These are phyloP conservation scores for Medicago arabica DNA, from an alignment of 306 rosid species.

Conservation along the genomic window DNA sequence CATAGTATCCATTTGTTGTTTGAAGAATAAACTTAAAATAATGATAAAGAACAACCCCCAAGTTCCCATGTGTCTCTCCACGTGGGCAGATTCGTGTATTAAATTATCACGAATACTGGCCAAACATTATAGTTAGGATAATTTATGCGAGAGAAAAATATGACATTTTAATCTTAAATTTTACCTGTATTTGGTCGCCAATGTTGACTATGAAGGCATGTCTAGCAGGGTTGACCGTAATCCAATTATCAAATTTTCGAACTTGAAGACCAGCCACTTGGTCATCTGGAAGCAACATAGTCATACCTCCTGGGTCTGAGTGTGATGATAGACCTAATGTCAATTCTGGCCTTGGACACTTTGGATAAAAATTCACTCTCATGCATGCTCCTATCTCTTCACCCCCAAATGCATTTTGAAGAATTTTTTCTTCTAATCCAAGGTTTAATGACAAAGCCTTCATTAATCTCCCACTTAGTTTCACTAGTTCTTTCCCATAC, in stretches of 20 bases:
- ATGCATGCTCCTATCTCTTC: slow-evolving; percentile 79
- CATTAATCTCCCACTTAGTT: slow-evolving; percentile 72
- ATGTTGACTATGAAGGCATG: slow-evolving; percentile 88
- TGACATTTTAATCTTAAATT: neutral
- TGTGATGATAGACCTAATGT: slow-evolving; percentile 85
- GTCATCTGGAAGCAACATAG: slow-evolving; percentile 71
- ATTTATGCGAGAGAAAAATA: neutral
- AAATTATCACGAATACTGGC: neutral
- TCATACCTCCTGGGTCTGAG: slow-evolving; percentile 96
- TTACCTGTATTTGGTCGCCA: slow-evolving; percentile 89
- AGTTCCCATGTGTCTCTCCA: slow-evolving; percentile 6
- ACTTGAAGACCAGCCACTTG: slow-evolving; percentile 87
- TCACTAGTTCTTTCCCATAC: slow-evolving; percentile 82
- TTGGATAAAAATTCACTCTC: slow-evolving; percentile 85
- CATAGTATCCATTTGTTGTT: too few relatives aligned
- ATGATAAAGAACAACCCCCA: neutral
- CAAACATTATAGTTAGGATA: slow-evolving; percentile 1
- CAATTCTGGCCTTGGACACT: slow-evolving; percentile 82
- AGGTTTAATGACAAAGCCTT: slow-evolving; percentile 68
- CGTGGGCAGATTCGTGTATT: neutral
- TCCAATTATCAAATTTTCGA: slow-evolving; percentile 61
- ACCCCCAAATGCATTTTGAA: slow-evolving; percentile 79
- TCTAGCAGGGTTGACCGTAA: slow-evolving; percentile 78
- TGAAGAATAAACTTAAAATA: too few relatives aligned
- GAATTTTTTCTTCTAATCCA: slow-evolving; percentile 55